phyloP scores from a whole-genome alignment of 768 basidiomycete genomes.

The Naganishia randhawae region DNA sequence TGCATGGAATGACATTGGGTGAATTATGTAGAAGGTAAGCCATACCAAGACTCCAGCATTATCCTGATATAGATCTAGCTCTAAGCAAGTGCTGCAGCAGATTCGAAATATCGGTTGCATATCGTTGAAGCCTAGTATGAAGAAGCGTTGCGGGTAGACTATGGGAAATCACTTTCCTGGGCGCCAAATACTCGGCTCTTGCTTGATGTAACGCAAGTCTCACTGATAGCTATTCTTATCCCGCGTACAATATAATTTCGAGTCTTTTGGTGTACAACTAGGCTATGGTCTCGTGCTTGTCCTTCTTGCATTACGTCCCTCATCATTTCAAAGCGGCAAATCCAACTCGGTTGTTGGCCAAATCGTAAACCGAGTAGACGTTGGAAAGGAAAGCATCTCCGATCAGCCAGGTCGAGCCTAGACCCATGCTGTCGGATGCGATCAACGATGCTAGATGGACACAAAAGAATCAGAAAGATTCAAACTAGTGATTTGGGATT shows the following conservation, averaged over 20 bases:
- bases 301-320: neutral
- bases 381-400: constrained; percentile 28
- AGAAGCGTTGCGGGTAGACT: too few species aligned
- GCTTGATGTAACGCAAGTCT: neutral
- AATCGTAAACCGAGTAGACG: constrained; percentile 27
- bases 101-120: too few species aligned
- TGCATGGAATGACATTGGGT: too few species aligned
- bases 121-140: too few species aligned
- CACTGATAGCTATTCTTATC: neutral
- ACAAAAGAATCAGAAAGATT: neutral
- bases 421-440: constrained; percentile 22
- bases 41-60: too few species aligned
- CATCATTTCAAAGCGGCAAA: constrained; percentile 23
- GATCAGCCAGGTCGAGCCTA: constrained; percentile 25
- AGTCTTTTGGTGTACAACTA: neutral
- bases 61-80: too few species aligned
- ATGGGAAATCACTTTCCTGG: too few species aligned
- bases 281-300: neutral
- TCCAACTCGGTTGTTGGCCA: constrained; percentile 25
- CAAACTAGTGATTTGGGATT: neutral
- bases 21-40: too few species aligned
- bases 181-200: too few species aligned
- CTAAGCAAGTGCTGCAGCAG: too few species aligned
- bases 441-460: constrained; percentile 12
- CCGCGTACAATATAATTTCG: neutral